Evolutionary conservation across 2,329 filamentous ascomycete genomes (phyloP), one percentile per base, ranked within the genome.

Genomic region (Diplodia intermedia): DNA sequence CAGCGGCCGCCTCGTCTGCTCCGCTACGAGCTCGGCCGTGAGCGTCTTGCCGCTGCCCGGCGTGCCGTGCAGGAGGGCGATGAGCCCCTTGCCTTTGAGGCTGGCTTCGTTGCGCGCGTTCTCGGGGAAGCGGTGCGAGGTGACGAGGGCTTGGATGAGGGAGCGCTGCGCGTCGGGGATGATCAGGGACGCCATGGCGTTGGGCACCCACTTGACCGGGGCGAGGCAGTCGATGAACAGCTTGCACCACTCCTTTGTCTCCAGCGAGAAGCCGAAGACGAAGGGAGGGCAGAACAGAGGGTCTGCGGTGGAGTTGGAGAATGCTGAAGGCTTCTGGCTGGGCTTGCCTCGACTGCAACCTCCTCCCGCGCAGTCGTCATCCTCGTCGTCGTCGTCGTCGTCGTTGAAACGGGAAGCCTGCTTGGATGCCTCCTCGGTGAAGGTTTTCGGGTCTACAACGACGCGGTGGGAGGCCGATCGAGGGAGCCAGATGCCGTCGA

Each of bases 11-110:
- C 20, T 3, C 7, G 62, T 55, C 38, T 80, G 74, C 69, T 83
- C 84, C 14, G 80, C 84, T 4, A 82, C 81, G 57, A 68, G 68
- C 33, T 71, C 33, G 23, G 71, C 71, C 6, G 70, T 71, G 0
- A 71, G 60, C 0, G 84, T 86, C 75, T 86, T 86, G 20, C 84
- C 85, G 2, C 84, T 81, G 1, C 84, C 84, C 0, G 84, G 83
- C 1, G 80, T 79, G 1, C 84, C 84, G 56, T 76, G 78, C 9
- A 85, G 78, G 1, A 85, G 78, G 56, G 85, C 75, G 62, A 85
- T 83, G 38, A 85, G 77, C 5, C 84, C 83, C 26, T 78, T 77
- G n/a, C 84, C 84, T 71, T 86, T 86, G n/a, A 83, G 84, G 29
- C 80, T 77, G 12, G 86, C 82, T 15, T 63, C 60, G 70, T 72